Base-by-base conservation (phyloP, 1,139 yeast species). In the Tardiomyces blankii region DNA sequence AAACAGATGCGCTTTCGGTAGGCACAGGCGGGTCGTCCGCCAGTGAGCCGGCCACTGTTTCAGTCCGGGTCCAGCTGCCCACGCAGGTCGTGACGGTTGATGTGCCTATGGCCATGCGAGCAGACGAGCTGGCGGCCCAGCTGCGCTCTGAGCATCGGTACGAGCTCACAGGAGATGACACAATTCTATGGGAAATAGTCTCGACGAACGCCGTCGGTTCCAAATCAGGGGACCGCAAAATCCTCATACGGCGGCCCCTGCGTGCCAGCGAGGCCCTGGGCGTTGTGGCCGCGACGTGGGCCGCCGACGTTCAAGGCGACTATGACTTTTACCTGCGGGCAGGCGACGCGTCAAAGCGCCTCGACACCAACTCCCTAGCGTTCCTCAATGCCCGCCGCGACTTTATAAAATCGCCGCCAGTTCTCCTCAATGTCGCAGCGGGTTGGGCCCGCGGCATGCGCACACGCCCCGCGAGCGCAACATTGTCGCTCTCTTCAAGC, bases 371-470 rank as follows among this genome's bases (percentile, higher is more conserved):
- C 18, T 59, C 64, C 19, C 50, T 61, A 16, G 66, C 66, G 18
- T 58, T 57, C 23, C 51, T 63, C 19, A 57, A 55, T 25, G 65
- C 66, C 3, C 57, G 66, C 2, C 54, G 66, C 4, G 66, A 62
- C 48, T 51, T 63, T 46, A 45, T 61, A 38, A 55, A 54, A 23
- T 23, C 44, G 9, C 50, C 50, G 7, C 54, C 54, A 6, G 43
- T 39, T 21, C 18, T 52, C 14, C 18, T 18, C 13, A 45, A 44
- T 2, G 25, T 40, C 13, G 27, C 42, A 14, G n/a, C 14, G 13
- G 28, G 38, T 5, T 43, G 46, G 46, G 19, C 40, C 12, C 40
- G 42, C 13, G 42, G 43, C 16, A 18, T 40, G 21, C 35, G 35
- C n/a, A 30, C 35, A 13, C 35, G 35, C 16, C 35, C 35, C 35